Evolutionary conservation across 2,329 filamentous ascomycete species (phyloP).

Genomic region (Emergomyces pasteurianus): DNA sequence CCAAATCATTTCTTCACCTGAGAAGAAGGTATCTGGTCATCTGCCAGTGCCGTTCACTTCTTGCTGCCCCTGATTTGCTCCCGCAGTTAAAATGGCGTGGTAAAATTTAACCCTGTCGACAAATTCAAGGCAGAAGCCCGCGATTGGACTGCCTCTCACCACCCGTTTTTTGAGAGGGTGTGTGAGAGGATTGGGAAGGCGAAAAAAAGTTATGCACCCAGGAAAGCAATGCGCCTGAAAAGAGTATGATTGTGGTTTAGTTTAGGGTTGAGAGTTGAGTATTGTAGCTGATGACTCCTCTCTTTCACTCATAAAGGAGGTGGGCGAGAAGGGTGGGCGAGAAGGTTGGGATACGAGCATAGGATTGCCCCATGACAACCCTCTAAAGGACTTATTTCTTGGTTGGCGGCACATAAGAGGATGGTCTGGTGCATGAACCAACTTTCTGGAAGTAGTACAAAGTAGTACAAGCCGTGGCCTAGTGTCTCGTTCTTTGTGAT

Average conservation of each 20-base stretch:
- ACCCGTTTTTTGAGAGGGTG: slow-evolving; percentile 20
- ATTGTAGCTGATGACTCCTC: neutral
- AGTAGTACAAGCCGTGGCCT: neutral
- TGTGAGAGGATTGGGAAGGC: neutral
- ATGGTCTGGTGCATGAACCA: neutral
- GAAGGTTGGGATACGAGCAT: neutral
- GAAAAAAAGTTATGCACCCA: neutral
- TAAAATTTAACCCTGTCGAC: slow-evolving; percentile 15
- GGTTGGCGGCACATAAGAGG: neutral
- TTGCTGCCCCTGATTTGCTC: neutral
- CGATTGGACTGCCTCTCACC: slow-evolving; percentile 20
- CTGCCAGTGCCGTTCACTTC: neutral
- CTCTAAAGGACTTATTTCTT: neutral
- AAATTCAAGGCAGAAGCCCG: slow-evolving; percentile 20
- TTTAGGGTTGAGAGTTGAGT: neutral
- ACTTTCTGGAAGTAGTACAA: neutral
- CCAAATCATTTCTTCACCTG: slow-evolving; percentile 8
- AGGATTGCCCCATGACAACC: neutral
- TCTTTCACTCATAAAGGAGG: neutral
- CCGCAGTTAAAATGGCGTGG: neutral
- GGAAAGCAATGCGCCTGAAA: neutral
- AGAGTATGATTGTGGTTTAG: neutral
- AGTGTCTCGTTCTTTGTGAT: neutral
- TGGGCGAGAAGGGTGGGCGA: neutral
- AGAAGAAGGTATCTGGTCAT: neutral